Percentiles rank a stretch among this genome's conserved stretches.
These are phyloP conservation scores for Aphanocladium album DNA, from an alignment of 2,329 filamentous ascomycete species.

Conservation along the genomic window DNA sequence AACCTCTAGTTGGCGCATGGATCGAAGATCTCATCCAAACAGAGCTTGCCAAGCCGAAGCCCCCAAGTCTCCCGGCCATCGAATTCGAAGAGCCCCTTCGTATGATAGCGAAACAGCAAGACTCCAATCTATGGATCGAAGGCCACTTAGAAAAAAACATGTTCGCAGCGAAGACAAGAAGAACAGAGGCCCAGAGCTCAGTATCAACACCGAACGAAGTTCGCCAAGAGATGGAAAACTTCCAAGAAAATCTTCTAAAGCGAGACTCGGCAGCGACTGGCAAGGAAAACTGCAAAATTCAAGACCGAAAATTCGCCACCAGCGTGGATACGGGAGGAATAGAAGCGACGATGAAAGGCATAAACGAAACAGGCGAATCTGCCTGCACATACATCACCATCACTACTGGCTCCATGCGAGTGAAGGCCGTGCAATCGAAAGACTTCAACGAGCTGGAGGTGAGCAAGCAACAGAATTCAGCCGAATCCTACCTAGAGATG, in stretches of 20 bases:
- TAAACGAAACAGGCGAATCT: conserved; percentile 29
- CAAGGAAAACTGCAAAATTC: conserved; percentile 8
- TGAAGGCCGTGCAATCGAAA: conserved; percentile 6
- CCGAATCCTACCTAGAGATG: background rate
- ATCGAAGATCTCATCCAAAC: background rate
- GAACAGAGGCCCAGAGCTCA: no score
- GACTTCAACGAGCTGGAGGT: background rate
- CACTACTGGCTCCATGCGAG: conserved; percentile 51
- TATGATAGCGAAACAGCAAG: background rate
- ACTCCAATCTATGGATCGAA: background rate
- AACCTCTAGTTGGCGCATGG: background rate
- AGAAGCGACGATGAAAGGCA: conserved; percentile 15
- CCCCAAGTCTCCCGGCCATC: background rate
- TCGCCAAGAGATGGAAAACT: background rate
- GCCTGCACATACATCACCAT: conserved; percentile 56
- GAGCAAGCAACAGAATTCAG: background rate
- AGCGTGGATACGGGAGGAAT: background rate
- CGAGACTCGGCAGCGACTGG: background rate
- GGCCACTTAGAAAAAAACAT: background rate
- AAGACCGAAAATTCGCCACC: background rate
- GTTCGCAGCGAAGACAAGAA: no score
- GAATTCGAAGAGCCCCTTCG: background rate
- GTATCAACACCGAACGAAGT: background rate
- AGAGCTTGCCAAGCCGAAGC: background rate
- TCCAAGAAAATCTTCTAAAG: background rate